Base-by-base conservation (phyloP, 805 yeast genomes). In the Yamadazyma paraphyllophila region DNA sequence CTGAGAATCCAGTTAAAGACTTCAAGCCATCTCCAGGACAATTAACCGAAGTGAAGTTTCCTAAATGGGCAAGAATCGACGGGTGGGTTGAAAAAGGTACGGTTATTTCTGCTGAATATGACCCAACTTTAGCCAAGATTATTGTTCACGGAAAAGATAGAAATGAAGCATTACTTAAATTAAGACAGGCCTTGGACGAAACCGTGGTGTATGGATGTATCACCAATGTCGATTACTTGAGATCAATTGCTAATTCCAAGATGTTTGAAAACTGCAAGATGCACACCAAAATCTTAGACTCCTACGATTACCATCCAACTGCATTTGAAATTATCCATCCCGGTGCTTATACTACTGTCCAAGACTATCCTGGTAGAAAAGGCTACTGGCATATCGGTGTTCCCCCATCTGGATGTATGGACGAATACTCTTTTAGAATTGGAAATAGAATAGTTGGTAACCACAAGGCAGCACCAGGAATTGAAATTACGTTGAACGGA, bases 401-500 rank as follows among this genome's bases (percentile, higher is more conserved):
- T 45, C 99, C 99, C 20, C 98, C 98, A 7, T 88, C 96, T 34
- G 99, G 99, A 38, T 97, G 98, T 48, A 94, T 92, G 98, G 99
- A 92, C 67, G 80, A 83, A 49, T 91, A 83, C 58, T 83, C 97
- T 4, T 91, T 91, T 73, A 77, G 97, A 58, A 64, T 88, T 51
- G 97, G 96, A 15, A 92, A 92, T 72, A 74, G 86, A 61, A 81
- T 88, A 58, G 98, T 92, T 37, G 98, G 97, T 49, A 94, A 92
- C 66, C 79, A 83, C 54, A 68, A 74, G 52, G 71, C 76, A 37
- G 85, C 97, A 9, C 96, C 98, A 5, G 97, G 95, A 30, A 76
- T 92, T 60, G 99, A 92, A 68, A 74, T 88, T 47, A 94, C 98
- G 1, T 71, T 92, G 57, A 79, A 70, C 41, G 99, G 98, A 17